Percentiles rank a stretch among this genome's conserved stretches.
These are phyloP conservation scores for Colletotrichum cuscutae DNA, from an alignment of 2,329 filamentous ascomycete genomes.

Conservation along the genomic window DNA sequence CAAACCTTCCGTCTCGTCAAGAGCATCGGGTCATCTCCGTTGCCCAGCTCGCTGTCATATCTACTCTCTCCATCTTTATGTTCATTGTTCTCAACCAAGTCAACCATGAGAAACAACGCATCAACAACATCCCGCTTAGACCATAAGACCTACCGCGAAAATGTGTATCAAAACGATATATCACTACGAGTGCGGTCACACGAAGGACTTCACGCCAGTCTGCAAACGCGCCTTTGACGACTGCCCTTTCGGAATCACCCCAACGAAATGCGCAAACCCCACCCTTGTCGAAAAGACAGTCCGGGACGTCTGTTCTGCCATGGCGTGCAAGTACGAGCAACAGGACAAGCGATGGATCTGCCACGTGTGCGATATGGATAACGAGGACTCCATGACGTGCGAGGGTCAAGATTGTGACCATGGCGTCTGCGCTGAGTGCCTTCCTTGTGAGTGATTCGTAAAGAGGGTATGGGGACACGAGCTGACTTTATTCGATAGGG, in stretches of 20 bases:
- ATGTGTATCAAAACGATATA: not conserved
- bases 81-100: too few relatives aligned
- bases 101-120: too few relatives aligned
- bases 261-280: not conserved
- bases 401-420: not conserved
- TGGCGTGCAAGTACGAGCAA: not conserved
- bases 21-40: too few relatives aligned
- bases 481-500: not conserved
- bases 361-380: not conserved
- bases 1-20: too few relatives aligned
- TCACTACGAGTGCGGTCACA: not conserved
- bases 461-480: not conserved
- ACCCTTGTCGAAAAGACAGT: not conserved
- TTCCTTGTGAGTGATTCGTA: not conserved
- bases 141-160: too few relatives aligned
- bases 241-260: not conserved
- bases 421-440: not conserved
- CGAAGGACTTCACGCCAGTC: rapidly evolving
- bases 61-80: too few relatives aligned
- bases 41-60: too few relatives aligned
- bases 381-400: not conserved
- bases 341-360: constrained; percentile 5
- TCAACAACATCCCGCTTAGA: too few relatives aligned
- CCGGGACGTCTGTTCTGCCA: not conserved
- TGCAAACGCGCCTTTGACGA: not conserved